Evolutionary conservation across 2,329 filamentous ascomycete genomes (phyloP).

Genomic region (Neofusicoccum parvum): DNA sequence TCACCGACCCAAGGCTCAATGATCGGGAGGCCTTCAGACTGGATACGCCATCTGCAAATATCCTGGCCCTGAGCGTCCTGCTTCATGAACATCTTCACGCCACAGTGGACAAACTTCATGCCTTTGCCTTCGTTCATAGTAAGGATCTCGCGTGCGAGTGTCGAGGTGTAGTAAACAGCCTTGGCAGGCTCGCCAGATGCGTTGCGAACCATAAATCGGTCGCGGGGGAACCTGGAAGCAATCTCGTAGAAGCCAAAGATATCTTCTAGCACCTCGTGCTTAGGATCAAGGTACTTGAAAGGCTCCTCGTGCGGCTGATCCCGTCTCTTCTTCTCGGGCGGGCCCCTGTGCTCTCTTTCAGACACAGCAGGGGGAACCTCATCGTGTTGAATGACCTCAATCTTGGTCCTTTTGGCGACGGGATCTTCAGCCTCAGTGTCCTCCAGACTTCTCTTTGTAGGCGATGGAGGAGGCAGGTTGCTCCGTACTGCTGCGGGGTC

Average conservation of each 20-base stretch:
- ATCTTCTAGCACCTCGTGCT: slow-evolving; percentile 73
- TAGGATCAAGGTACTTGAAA: slow-evolving; percentile 82
- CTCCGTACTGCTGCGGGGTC: slow-evolving; percentile 28
- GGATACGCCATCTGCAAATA: slow-evolving; percentile 91
- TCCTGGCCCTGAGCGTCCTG: slow-evolving; percentile 86
- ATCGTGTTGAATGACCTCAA: slow-evolving; percentile 26
- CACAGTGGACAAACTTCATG: slow-evolving; percentile 94
- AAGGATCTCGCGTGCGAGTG: slow-evolving; percentile 81
- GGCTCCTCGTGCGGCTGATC: slow-evolving; percentile 74
- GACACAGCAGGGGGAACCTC: slow-evolving; percentile 23
- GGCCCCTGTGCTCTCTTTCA: not conserved
- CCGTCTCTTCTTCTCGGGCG: slow-evolving; percentile 42
- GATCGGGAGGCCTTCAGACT: slow-evolving; percentile 90
- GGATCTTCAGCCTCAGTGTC: slow-evolving; percentile 33
- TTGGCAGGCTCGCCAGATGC: slow-evolving; percentile 83
- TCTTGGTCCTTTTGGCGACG: slow-evolving; percentile 39
- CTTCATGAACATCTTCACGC: slow-evolving; percentile 99
- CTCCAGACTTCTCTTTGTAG: slow-evolving; percentile 45
- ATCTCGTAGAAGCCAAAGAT: slow-evolving; percentile 87
- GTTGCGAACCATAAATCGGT: slow-evolving; percentile 96
- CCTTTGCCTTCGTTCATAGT: slow-evolving; percentile 84
- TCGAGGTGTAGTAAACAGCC: slow-evolving; percentile 94
- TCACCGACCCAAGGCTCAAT: slow-evolving; percentile 87
- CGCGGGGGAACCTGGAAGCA: slow-evolving; percentile 79
- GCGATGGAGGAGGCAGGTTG: slow-evolving; percentile 23